Evolutionary conservation across 192 early-diverging fungal genomes (phyloP), one percentile per base, ranked within the genome.

Genomic region (Backusella westeae): DNA sequence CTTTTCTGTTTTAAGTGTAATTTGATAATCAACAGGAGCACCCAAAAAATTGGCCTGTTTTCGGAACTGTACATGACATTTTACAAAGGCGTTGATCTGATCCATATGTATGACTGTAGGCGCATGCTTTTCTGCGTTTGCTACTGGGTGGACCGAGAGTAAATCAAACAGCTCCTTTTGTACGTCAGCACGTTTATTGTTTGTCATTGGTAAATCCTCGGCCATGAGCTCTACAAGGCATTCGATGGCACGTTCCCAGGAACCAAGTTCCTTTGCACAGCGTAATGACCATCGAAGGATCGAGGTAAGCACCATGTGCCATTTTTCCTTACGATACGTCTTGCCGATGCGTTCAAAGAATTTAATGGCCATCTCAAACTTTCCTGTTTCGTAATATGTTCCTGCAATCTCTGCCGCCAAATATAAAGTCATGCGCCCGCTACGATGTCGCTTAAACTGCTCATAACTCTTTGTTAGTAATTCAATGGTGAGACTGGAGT

Each of bases 381-480:
- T 93, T n/a, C 91, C 91, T 35, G 87, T 85, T 21, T 85, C 81
- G 65, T 92, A 90, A 77, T 97, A 96, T 3, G 92, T 87, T 2
- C 92, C 90, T 7, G 96, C 96, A 76, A 97, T 97, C 80, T 97
- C 94, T 12, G 92, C 89, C 0, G 95, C 96, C 4, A 97, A 79
- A 73, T 89, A 96, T 2, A 96, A 78, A 0, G 95, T 96, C 90
- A 94, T 94, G 10, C 96, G 88, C 17, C 90, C 89, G 53, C 84
- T 82, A 46, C 90, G 90, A 34, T 91, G 80, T 59, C 85, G 82
- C 77, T 96, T 95, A 77, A 96, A 97, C 52, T 92, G 90, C 63
- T 97, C 96, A 73, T 97, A 97, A n/a, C 94, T 90, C 75, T 95
- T 95, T 6, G 94, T 96, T n/a, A 96, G 76, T 3, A 97, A 78